Evolutionary conservation across 495 filamentous ascomycete species (phyloP), one percentile per base, ranked within the genome.

Genomic region (Podospora fimiseda): DNA sequence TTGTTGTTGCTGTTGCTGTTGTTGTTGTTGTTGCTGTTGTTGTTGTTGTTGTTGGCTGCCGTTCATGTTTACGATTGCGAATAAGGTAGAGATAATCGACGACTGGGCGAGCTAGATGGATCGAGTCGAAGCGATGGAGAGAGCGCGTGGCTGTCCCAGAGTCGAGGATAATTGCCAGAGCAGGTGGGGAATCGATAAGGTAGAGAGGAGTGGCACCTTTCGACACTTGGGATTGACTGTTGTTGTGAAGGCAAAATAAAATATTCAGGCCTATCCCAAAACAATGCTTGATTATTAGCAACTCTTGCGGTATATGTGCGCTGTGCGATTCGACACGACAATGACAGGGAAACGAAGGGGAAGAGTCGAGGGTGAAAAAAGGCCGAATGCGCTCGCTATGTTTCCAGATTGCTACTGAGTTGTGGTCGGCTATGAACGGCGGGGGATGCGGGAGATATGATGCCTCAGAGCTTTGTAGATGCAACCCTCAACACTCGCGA

Each of bases 51-150:
- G 55, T 52, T 62, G 59, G 43, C 54, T 53, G 37, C 66, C 66
- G 66, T 69, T 69, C 66, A 69, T 69, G n/a, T 36, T 39, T 65
- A 51, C 42, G 38, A 18, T 14, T n/a, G 33, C 33, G n/a, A 37
- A 37, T 45, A 19, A 16, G 44, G 11, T 33, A 33, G 27, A 11
- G 27, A 33, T 11, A 33, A 33, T 33, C 27, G 27, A 33, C 27
- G 5, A 11, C 27, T 5, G 11, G 5, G 5, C 11, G 6, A 6
- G 27, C 27, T 6, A 33, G 27, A 33, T 33, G 27, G 27, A 6
- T 33, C 27, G 5, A 33, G 27, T 33, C 27, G 11, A 33, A 11
- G 27, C 27, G 27, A 33, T 11, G 27, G n/a, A 33, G 11, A 33
- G 27, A 6, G 27, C 27, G 27, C 27, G 27, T 33, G 27, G 11